These are phyloP conservation scores for Dryadomyces quercus-mongolicae DNA, from an alignment of 2,329 filamentous ascomycete genomes.

Conservation along the genomic window DNA sequence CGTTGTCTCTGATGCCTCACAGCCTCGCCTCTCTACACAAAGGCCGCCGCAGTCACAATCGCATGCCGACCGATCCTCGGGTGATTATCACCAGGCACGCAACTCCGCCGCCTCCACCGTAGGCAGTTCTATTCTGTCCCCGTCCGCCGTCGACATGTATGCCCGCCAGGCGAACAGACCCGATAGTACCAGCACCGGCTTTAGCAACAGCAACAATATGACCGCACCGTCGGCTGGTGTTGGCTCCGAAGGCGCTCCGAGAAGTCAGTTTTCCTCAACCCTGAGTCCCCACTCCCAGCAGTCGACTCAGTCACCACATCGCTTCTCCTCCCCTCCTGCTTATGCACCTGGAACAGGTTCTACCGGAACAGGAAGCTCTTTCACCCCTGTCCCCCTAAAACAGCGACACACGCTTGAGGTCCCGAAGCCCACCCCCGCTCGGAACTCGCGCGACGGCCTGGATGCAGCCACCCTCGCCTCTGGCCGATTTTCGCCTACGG, in stretches of 20 bases:
- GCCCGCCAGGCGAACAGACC: slow-evolving; percentile 14
- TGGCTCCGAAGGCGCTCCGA: too few relatives aligned
- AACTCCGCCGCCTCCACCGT: slow-evolving; percentile 22
- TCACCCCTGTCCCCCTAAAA: slow-evolving; percentile 45
- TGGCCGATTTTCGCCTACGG: slow-evolving; percentile 68
- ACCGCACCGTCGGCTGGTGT: too few relatives aligned
- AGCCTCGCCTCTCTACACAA: neutral
- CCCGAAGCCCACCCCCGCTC: slow-evolving; percentile 52
- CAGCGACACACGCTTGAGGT: slow-evolving; percentile 86
- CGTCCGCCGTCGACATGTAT: slow-evolving; percentile 20
- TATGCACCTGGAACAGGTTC: slow-evolving; percentile 31
- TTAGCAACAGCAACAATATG: neutral
- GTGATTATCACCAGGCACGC: slow-evolving; percentile 16
- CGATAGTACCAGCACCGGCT: neutral
- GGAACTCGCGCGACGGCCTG: slow-evolving; percentile 60
- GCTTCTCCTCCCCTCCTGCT: slow-evolving; percentile 53
- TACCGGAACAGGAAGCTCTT: slow-evolving; percentile 25
- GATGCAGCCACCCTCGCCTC: slow-evolving; percentile 52
- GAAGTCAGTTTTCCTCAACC: neutral
- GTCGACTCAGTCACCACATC: slow-evolving; percentile 27
- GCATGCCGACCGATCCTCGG: slow-evolving; percentile 1
- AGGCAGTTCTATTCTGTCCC: slow-evolving; percentile 18
- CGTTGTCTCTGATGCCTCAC: neutral
- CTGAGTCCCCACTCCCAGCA: neutral
- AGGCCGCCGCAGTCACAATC: neutral